Conservation (phyloP, 805 yeast genomes). For the Metschnikowia orientalis region DNA sequence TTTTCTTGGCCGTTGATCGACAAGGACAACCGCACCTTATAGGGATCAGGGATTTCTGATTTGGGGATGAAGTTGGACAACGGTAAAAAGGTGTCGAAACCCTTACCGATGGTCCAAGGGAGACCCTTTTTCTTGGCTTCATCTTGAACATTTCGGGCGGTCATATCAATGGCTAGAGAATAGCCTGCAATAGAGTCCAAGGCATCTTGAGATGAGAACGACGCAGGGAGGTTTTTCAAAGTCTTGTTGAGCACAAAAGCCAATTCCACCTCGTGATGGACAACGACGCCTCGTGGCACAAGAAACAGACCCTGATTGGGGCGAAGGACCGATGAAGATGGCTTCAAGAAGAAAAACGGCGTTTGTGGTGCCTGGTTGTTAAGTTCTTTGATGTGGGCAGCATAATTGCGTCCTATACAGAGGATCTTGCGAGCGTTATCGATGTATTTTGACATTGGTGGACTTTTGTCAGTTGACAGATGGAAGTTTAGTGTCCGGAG, state of each 20-base stretch:
- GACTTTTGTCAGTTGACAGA: too few relatives aligned
- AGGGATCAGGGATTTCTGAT: slow-evolving; percentile 62
- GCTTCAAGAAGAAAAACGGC: slow-evolving; percentile 93
- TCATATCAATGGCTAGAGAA: slow-evolving; percentile 86
- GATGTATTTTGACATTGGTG: slow-evolving; percentile 38
- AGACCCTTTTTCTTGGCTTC: slow-evolving; percentile 90
- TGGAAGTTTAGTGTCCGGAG: too few relatives aligned
- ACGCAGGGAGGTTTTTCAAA: slow-evolving; percentile 56
- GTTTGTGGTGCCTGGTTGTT: slow-evolving; percentile 75
- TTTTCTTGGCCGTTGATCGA: slow-evolving; percentile 64
- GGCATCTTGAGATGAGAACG: slow-evolving; percentile 63
- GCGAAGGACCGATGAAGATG: slow-evolving; percentile 68
- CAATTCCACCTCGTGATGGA: slow-evolving; percentile 91
- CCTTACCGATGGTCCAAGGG: slow-evolving; percentile 96
- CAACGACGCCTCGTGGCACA: slow-evolving; percentile 73
- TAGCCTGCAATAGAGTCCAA: slow-evolving; percentile 79
- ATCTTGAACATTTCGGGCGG: slow-evolving; percentile 94
- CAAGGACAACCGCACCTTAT: slow-evolving; percentile 58
- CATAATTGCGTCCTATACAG: slow-evolving; percentile 95
- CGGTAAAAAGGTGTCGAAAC: slow-evolving; percentile 94
- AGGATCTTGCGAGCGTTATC: slow-evolving; percentile 71
- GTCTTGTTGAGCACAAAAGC: slow-evolving; percentile 69
- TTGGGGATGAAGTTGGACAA: slow-evolving; percentile 71
- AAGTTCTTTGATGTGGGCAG: slow-evolving; percentile 91
- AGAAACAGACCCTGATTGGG: slow-evolving; percentile 66